Percentiles rank a stretch among this genome's conserved stretches.
These are phyloP conservation scores for Mycosphaerelloides madeirae DNA, from an alignment of 2,329 filamentous ascomycete genomes.

Conservation along the genomic window DNA sequence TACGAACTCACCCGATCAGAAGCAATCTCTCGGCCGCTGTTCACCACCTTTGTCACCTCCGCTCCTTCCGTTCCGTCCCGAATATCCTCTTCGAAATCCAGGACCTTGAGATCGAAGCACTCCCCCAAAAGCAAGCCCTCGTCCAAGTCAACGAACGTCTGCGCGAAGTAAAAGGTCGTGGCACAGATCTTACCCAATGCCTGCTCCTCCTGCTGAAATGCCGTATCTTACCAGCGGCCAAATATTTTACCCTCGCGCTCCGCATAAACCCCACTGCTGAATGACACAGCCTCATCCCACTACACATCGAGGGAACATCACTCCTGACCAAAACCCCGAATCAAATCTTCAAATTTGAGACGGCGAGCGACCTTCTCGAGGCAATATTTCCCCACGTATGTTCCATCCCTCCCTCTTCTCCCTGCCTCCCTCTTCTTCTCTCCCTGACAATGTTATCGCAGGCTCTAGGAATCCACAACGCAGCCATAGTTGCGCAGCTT, in stretches of 20 bases:
- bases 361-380: slow-evolving; percentile 60
- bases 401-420: slow-evolving; percentile 3
- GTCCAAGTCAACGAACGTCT: slow-evolving; percentile 51
- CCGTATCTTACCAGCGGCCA: slow-evolving; percentile 61
- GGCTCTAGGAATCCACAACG: slow-evolving; percentile 62
- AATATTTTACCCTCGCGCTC: slow-evolving; percentile 71
- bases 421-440: neutral
- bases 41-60: slow-evolving; percentile 54
- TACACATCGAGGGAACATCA: slow-evolving; percentile 68
- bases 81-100: slow-evolving; percentile 57
- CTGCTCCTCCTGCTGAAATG: slow-evolving; percentile 71
- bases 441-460: slow-evolving; percentile 50
- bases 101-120: slow-evolving; percentile 57
- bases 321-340: slow-evolving; percentile 65
- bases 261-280: slow-evolving; percentile 70
- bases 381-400: slow-evolving; percentile 66
- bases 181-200: slow-evolving; percentile 59
- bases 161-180: slow-evolving; percentile 40
- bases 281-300: slow-evolving; percentile 62
- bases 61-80: slow-evolving; percentile 47
- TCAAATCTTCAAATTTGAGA: slow-evolving; percentile 64
- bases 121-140: no score
- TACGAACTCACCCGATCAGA: slow-evolving; percentile 35
- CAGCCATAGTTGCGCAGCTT: slow-evolving; percentile 58
- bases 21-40: slow-evolving; percentile 55